Percentiles rank a stretch among this genome's conserved stretches.
Evolutionary conservation across 2,329 filamentous ascomycete species (phyloP).

Genomic region (Mollisiaceae sp.): DNA sequence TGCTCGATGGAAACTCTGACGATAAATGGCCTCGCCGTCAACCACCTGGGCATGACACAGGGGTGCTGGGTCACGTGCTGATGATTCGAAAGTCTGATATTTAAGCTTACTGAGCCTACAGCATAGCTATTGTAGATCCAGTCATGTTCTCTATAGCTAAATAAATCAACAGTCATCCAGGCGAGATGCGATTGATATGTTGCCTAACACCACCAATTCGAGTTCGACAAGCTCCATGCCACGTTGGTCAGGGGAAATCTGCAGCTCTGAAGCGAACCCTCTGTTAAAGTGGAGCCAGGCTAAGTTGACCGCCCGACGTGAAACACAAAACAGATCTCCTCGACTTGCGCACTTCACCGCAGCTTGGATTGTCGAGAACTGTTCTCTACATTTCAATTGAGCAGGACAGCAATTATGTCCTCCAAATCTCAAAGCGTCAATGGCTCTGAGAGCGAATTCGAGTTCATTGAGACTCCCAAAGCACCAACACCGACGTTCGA

Average conservation of each 20-base stretch:
- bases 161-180: too few species aligned
- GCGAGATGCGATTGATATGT: too few species aligned
- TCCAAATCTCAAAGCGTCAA: conserved; percentile 54
- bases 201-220: too few species aligned
- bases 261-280: conserved; percentile 1
- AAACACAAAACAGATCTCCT: conserved; percentile 23
- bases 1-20: too few species aligned
- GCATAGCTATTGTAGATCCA: too few species aligned
- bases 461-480: conserved; percentile 66
- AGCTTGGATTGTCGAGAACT: conserved; percentile 17
- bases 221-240: too few species aligned
- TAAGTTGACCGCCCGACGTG: conserved; percentile 20
- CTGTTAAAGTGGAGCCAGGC: conserved; percentile 7
- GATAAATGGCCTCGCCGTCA: too few species aligned
- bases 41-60: too few species aligned
- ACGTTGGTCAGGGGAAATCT: conserved; percentile 5
- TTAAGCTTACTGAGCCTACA: too few species aligned
- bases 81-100: too few species aligned
- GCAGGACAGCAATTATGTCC: conserved; percentile 46
- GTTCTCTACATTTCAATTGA: conserved; percentile 28
- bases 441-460: conserved; percentile 61
- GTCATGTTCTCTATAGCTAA: too few species aligned
- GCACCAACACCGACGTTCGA: conserved; percentile 55
- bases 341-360: neutral
- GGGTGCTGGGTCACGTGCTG: too few species aligned